A percentile compares a stretch with the other conserved stretches of the same genome.
phyloP scores from a whole-genome alignment of 2,329 filamentous ascomycete genomes.

The Myriosclerotinia scirpicola region DNA sequence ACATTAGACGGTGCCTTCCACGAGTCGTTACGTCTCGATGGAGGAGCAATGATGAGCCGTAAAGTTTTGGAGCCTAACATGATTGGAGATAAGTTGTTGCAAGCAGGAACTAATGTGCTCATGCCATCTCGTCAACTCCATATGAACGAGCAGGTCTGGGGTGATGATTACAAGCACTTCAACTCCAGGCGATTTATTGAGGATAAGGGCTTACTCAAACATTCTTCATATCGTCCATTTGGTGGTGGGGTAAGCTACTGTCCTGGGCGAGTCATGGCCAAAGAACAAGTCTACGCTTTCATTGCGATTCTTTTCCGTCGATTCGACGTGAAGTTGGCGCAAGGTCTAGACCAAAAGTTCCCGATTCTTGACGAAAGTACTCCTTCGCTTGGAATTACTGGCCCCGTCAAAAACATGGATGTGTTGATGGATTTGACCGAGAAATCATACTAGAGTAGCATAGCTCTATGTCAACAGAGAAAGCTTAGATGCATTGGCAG shows the following conservation, averaged over 20 bases:
- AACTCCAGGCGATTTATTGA: constrained; percentile 17
- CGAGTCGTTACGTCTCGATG: constrained; percentile 18
- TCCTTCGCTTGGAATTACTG: constrained; percentile 18
- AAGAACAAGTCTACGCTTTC: constrained; percentile 22
- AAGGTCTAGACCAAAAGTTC: constrained; percentile 10
- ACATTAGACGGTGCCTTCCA: constrained; percentile 20
- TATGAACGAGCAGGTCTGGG: constrained; percentile 21
- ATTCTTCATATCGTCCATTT: constrained; percentile 21
- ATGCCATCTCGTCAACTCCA: constrained; percentile 24
- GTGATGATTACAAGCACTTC: constrained; percentile 16
- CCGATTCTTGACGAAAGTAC: constrained; percentile 17
- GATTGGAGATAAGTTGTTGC: constrained; percentile 16
- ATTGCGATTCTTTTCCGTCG: constrained; percentile 19
- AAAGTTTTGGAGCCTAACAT: constrained; percentile 2
- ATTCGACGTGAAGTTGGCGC: constrained; percentile 21
- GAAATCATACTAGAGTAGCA: no score
- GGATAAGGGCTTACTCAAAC: constrained; percentile 16
- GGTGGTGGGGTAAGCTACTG: constrained; percentile 23
- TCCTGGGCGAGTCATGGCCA: constrained; percentile 23
- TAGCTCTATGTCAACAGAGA: no score
- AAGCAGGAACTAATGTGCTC: constrained; percentile 17
- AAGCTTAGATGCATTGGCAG: no score
- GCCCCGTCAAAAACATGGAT: constrained; percentile 16
- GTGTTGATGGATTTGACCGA: constrained; percentile 15
- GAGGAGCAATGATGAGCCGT: constrained; percentile 20